Evolutionary conservation across 148 eudicot species (phyloP), one percentile per base, ranked within the genome.

Genomic region (Cornus kousa): DNA sequence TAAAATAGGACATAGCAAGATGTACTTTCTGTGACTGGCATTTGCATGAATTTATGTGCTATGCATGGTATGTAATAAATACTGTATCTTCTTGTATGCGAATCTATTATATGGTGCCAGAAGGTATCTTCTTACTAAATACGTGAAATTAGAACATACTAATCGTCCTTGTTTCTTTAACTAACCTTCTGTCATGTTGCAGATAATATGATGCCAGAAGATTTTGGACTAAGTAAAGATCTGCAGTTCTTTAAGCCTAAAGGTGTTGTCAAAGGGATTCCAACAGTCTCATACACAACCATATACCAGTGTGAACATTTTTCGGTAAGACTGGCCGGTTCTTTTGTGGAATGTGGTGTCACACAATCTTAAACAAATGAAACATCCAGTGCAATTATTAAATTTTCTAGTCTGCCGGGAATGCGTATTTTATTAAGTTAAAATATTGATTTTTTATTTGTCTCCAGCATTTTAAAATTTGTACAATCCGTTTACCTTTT

Each of bases 191-290:
- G 14, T 53, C 7, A 65, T 50, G 46, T 65, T 83, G 73, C 74
- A 94, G 98, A 94, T 85, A 74, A 76, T 39, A 86, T 94, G 93
- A 80, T 68, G 71, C 97, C 98, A 3, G 97, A 89, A 81, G 98
- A 92, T 89, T 85, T 94, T 32, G 94, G 98, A 24, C 83, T 94
- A 50, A 85, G 91, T 57, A 68, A 78, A 80, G 86, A 89, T 76
- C 74, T 89, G 48, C 94, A 80, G 9, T 94, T 94, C 78, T 90
- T 92, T 83, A 84, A 89, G 11, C 84, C 88, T 24, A 76, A 78
- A 80, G 72, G 50, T 78, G 78, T 73, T 46, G 75, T 9, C 40
- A 80, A 75, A 48, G 85, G 83, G 66, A 83, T 28, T 75, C 85
- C 87, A 16, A 83, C 89, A 75, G 94, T 93, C 46, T 77, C 86